phyloP scores from a whole-genome alignment of 78 protist genomes.

The Guillardia theta region DNA sequence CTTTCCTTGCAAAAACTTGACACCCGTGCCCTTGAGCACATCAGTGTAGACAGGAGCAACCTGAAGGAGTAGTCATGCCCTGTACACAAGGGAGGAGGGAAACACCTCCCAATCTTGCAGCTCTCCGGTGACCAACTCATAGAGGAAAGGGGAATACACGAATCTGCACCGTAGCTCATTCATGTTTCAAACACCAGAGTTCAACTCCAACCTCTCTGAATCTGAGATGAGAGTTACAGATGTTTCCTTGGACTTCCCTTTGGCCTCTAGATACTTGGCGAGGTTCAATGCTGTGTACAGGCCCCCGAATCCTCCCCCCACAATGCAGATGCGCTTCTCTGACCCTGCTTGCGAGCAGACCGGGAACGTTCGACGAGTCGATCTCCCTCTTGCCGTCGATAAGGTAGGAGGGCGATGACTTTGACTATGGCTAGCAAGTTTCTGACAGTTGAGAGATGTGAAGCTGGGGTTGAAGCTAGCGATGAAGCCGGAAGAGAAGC shows the following conservation, averaged over 20 bases:
- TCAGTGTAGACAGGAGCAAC: background rate
- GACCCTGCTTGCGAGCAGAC: no score
- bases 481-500: no score
- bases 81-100: background rate
- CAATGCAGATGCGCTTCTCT: background rate
- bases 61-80: background rate
- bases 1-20: background rate
- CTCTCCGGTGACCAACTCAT: conserved; percentile 10
- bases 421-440: no score
- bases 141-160: background rate
- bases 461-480: no score
- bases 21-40: background rate
- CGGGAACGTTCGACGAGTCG: no score
- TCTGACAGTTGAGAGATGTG: no score
- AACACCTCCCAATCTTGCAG: conserved; percentile 17
- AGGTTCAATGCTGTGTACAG: background rate
- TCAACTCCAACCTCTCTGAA: background rate
- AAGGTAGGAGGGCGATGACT: no score
- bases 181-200: background rate
- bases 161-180: background rate
- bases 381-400: no score
- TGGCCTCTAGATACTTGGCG: background rate
- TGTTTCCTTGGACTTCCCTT: background rate
- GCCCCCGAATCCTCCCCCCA: conserved; percentile 18
- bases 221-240: background rate